Percentiles rank a stretch among this genome's conserved stretches.
phyloP scores from a whole-genome alignment of 2,329 filamentous ascomycete genomes.

The Metarhizium brunneum region DNA sequence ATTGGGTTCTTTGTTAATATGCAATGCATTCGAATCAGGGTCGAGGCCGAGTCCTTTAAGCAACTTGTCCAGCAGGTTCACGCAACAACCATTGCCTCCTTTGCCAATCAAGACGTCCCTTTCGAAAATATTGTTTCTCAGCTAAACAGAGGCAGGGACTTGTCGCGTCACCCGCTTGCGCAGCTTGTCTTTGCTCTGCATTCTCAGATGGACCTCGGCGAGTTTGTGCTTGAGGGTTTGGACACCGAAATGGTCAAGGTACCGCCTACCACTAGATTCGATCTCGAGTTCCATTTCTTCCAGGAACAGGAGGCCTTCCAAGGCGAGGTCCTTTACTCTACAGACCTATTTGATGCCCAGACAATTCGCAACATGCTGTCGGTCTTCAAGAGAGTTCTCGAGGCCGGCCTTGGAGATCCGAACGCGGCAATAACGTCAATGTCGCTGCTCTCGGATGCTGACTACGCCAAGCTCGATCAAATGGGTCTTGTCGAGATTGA shows the following conservation, averaged over 20 bases:
- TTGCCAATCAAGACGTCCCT: too few species aligned
- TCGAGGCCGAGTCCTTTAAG: too few species aligned
- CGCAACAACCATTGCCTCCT: too few species aligned
- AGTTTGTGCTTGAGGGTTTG: constrained; percentile 10
- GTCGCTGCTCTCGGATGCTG: background rate
- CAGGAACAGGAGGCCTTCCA: too few species aligned
- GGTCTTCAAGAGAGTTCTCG: constrained; percentile 10
- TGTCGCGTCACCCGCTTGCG: constrained; percentile 12
- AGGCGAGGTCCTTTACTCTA: constrained; percentile 10
- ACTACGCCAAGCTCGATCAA: constrained; percentile 3
- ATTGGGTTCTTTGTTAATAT: too few species aligned
- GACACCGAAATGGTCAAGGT: constrained; percentile 5
- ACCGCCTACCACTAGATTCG: too few species aligned
- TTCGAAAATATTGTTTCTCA: too few species aligned
- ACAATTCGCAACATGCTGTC: constrained; percentile 12
- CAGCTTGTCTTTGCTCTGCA: constrained; percentile 13
- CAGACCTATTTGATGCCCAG: constrained; percentile 12
- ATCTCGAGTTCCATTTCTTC: too few species aligned
- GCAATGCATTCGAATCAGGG: too few species aligned
- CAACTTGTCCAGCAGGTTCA: too few species aligned
- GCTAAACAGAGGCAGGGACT: background rate
- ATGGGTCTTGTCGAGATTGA: constrained; percentile 12
- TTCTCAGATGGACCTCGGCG: constrained; percentile 13
- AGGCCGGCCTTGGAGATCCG: constrained; percentile 9
- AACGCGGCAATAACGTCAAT: background rate